These are phyloP conservation scores for Pseudogymnoascus sp. DNA, from an alignment of 2,329 filamentous ascomycete species.

Conservation along the genomic window DNA sequence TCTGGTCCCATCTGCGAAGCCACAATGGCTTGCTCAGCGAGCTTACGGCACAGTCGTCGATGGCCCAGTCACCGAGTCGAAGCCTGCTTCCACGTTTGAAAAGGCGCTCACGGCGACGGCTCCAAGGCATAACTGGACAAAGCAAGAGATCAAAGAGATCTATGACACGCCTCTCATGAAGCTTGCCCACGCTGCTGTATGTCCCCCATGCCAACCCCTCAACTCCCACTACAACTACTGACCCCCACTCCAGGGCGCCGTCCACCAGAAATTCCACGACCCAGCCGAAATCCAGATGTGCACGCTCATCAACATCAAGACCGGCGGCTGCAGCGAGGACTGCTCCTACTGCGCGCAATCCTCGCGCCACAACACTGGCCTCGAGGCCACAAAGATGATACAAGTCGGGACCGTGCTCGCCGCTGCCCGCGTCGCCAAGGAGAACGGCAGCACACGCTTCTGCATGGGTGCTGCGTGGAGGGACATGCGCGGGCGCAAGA, in stretches of 20 bases:
- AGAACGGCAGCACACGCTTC: conserved; percentile 82
- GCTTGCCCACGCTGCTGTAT: conserved; percentile 66
- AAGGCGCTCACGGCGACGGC: conserved; percentile 51
- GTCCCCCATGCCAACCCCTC: conserved; percentile 23
- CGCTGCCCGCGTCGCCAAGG: conserved; percentile 69
- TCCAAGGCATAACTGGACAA: conserved; percentile 70
- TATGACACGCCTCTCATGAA: conserved; percentile 79
- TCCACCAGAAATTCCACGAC: conserved; percentile 81
- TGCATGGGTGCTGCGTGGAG: conserved; percentile 95
- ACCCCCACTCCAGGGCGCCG: conserved; percentile 48
- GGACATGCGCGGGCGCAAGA: conserved; percentile 87
- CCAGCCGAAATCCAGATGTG: conserved; percentile 82
- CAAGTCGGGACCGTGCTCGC: conserved; percentile 73
- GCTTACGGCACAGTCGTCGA: conserved; percentile 12
- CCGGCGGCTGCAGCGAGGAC: conserved; percentile 84
- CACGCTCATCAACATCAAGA: conserved; percentile 96
- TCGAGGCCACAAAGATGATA: conserved; percentile 73
- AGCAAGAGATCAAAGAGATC: conserved; percentile 71
- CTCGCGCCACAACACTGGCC: conserved; percentile 67
- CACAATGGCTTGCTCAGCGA: conserved; percentile 25
- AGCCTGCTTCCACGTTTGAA: conserved; percentile 15
- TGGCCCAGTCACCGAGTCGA: not conserved
- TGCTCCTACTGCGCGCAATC: conserved; percentile 92
- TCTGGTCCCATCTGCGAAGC: conserved; percentile 31
- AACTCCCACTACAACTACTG: conserved; percentile 13